Conservation (phyloP, 768 basidiomycete species). For the Dioszegia aurantiaca region DNA sequence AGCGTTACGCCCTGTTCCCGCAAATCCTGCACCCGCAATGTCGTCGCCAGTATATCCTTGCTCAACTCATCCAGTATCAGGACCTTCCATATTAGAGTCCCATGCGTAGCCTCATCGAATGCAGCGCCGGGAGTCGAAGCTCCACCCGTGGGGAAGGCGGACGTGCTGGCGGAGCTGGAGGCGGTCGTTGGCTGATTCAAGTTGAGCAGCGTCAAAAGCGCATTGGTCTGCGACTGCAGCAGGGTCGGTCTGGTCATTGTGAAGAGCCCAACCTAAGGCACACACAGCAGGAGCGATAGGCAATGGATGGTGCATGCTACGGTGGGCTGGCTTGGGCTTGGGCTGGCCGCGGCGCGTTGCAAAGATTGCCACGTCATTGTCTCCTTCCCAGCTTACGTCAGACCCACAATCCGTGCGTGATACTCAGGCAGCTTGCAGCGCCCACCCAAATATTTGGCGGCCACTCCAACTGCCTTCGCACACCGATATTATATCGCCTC, state of each 20-base stretch:
- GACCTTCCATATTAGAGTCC: slow-evolving; percentile 92
- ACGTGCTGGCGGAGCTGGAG: slow-evolving; percentile 42
- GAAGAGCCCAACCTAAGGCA: too few relatives aligned
- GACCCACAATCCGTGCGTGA: too few relatives aligned
- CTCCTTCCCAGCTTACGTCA: too few relatives aligned
- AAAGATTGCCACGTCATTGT: too few relatives aligned
- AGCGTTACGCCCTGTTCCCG: slow-evolving; percentile 95
- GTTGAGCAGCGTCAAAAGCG: slow-evolving; percentile 80
- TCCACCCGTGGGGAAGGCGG: slow-evolving; percentile 51
- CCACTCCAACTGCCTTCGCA: too few relatives aligned
- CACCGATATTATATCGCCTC: too few relatives aligned
- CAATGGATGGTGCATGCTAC: too few relatives aligned
- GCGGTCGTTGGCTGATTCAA: slow-evolving; percentile 64
- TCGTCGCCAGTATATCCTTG: slow-evolving; percentile 93
- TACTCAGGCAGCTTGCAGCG: too few relatives aligned
- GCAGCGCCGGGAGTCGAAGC: slow-evolving; percentile 29
- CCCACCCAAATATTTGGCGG: too few relatives aligned
- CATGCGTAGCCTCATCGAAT: slow-evolving; percentile 50
- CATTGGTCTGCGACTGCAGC: slow-evolving; percentile 81
- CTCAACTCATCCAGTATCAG: slow-evolving; percentile 90
- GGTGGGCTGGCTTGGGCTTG: too few relatives aligned
- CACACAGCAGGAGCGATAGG: too few relatives aligned
- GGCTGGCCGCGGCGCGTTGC: too few relatives aligned
- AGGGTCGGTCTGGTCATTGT: slow-evolving; percentile 56
- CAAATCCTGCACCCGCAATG: slow-evolving; percentile 90